Evolutionary conservation across 2,329 filamentous ascomycete genomes (phyloP).

Genomic region (Trichoderma polysporum): DNA sequence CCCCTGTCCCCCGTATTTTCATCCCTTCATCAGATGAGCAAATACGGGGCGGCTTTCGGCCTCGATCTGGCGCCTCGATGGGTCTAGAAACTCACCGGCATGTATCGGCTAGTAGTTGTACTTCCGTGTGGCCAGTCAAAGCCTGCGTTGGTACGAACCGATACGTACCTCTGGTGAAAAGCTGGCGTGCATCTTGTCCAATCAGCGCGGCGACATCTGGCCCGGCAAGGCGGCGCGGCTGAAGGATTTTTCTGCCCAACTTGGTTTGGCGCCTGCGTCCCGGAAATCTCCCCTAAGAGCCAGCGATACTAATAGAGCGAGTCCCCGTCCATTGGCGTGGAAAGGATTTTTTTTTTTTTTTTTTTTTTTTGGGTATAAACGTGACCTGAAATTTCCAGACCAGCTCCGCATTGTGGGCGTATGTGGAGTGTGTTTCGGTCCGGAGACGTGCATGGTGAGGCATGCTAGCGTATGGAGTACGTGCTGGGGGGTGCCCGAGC

Average conservation of each 20-base stretch:
- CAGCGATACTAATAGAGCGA: not conserved
- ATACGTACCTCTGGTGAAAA: not conserved
- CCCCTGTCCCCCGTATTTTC: constrained; percentile 16
- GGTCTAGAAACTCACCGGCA: constrained; percentile 6
- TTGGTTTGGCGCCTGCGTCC: not conserved
- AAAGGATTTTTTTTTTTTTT: not conserved
- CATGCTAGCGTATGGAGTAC: constrained; percentile 11
- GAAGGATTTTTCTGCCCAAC: not conserved
- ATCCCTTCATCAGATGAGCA: constrained; percentile 19
- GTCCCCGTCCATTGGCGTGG: not conserved
- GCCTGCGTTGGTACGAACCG: not conserved
- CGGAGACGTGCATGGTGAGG: constrained; percentile 20
- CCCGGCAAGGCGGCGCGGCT: constrained; percentile 11
- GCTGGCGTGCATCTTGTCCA: not conserved
- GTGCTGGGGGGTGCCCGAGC: constrained; percentile 11
- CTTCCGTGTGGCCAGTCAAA: not conserved
- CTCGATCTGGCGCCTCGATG: constrained; percentile 7
- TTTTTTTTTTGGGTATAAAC: not conserved
- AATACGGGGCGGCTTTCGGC: constrained; percentile 15
- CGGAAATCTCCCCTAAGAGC: constrained; percentile 4
- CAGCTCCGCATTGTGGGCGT: constrained; percentile 15
- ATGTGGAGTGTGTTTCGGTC: constrained; percentile 18
- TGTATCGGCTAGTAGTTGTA: not conserved
- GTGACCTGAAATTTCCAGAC: constrained; percentile 16
- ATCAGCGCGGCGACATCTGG: not conserved